Evolutionary conservation across 2,329 filamentous ascomycete genomes (phyloP).

Genomic region (Tolypocladium guangdongense): DNA sequence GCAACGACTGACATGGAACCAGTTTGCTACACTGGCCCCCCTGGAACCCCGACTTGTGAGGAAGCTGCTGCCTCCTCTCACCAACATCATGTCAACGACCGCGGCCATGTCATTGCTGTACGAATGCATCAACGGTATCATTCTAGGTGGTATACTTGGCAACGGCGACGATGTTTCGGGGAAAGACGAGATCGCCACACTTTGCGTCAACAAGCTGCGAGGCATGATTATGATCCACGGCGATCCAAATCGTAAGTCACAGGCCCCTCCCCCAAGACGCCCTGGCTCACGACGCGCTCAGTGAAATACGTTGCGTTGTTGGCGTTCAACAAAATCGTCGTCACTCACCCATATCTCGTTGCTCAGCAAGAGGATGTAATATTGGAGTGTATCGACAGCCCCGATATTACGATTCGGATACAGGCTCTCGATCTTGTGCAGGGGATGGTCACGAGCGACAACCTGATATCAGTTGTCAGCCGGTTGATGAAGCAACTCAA

Average conservation of each 20-base stretch:
- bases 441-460: constrained; percentile 86
- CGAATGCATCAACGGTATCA: constrained; percentile 97
- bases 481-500: constrained; percentile 81
- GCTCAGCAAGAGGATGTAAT: constrained; percentile 93
- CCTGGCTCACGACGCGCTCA: constrained; percentile 20
- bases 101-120: constrained; percentile 97
- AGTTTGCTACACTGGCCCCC: constrained; percentile 92
- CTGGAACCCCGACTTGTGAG: constrained; percentile 83
- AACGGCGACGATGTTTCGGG: constrained; percentile 69
- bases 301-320: constrained; percentile 96
- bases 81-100: constrained; percentile 86
- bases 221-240: constrained; percentile 91
- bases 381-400: constrained; percentile 87
- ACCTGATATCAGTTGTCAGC: constrained; percentile 72
- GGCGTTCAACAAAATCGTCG: constrained; percentile 89
- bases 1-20: constrained; percentile 2
- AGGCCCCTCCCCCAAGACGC: neutral
- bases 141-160: constrained; percentile 88
- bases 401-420: constrained; percentile 90
- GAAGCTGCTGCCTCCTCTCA: constrained; percentile 83
- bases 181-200: constrained; percentile 79
- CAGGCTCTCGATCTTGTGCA: constrained; percentile 85
- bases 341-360: constrained; percentile 79
- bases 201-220: constrained; percentile 86
- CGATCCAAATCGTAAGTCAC: constrained; percentile 73